Evolutionary conservation across 257 asterid species (phyloP), one percentile per base, ranked within the genome.

Genomic region (Solanum chiquidenum): DNA sequence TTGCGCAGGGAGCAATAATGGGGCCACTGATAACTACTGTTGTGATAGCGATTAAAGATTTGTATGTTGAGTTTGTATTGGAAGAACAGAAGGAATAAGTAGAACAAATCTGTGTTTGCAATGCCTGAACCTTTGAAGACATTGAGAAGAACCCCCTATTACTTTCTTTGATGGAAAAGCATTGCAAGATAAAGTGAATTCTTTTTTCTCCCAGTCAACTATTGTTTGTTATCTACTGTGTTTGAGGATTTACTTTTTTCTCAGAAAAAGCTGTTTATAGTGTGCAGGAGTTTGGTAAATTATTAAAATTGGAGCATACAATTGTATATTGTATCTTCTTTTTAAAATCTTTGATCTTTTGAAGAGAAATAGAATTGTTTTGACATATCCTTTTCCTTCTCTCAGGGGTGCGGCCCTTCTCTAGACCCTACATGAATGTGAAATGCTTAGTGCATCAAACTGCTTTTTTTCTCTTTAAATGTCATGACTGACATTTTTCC

Each of bases 21-120:
- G 98, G 98, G 64, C 98, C 98, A 27, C 86, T 94, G 88, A 92
- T 94, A 83, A 94, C 98, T 7, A 93, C 95, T 1, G 95, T 94
- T 38, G 98, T 93, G 21, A 94, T 93, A 10, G 95, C 95, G 6
- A 93, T 94, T 37, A 94, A 94, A 90, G 92, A 94, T 84, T 89
- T 94, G 89, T 94, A 94, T 42, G 95, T 92, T 27, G 98, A 93
- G 89, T 94, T 94, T 55, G 95, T 93, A 31, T 86, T 94, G 90
- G 95, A 91, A 79, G 93, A 90, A 73, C 88, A 84, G 49, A 90
- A 91, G 90, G 93, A 90, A 73, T 82, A 5, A 82, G 44, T 18
- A 18, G 44, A 29, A 80, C 14, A 29, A 18, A 46, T 27, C 42
- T 18, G 38, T 80, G 64, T 46, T 29, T 80, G 12, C 85, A 46